Conservation (phyloP, 1,284 basidiomycete genomes). For the Xerocomus amazonicus region DNA sequence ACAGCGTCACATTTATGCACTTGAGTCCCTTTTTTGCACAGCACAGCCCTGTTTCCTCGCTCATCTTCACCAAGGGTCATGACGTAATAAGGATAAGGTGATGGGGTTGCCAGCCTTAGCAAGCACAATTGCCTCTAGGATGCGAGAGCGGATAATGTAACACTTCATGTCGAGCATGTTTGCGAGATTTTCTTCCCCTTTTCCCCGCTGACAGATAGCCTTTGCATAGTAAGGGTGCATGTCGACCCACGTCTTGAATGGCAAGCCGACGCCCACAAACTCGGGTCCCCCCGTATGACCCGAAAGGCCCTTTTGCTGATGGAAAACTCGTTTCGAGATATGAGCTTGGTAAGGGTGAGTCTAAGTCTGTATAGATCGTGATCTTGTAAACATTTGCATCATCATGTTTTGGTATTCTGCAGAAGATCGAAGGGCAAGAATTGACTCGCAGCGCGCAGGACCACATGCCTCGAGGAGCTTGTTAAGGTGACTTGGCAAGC, state of each 20-base stretch:
- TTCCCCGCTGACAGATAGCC: slow-evolving; percentile 43
- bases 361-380: too few relatives aligned
- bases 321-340: slow-evolving; percentile 58
- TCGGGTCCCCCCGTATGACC: slow-evolving; percentile 38
- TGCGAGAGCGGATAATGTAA: slow-evolving; percentile 42
- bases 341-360: too few relatives aligned
- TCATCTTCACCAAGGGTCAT: slow-evolving; percentile 44
- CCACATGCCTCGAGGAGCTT: slow-evolving; percentile 49
- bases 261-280: slow-evolving; percentile 44
- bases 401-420: slow-evolving; percentile 49
- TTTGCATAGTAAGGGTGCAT: slow-evolving; percentile 50
- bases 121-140: slow-evolving; percentile 40
- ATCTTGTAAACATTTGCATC: slow-evolving; percentile 42
- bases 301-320: slow-evolving; percentile 52
- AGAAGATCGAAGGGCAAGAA: slow-evolving; percentile 37
- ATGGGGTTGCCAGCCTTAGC: slow-evolving; percentile 47
- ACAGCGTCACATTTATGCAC: slow-evolving; percentile 42
- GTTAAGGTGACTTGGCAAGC: slow-evolving; percentile 43
- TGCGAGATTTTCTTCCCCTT: slow-evolving; percentile 43
- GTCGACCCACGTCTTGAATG: slow-evolving; percentile 55
- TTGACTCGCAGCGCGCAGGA: slow-evolving; percentile 41
- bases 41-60: slow-evolving; percentile 33
- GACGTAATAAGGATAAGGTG: slow-evolving; percentile 56
- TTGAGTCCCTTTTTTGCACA: slow-evolving; percentile 52
- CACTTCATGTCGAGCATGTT: slow-evolving; percentile 59